Conservation (phyloP, 805 yeast species). For the Priceomyces castillae region DNA sequence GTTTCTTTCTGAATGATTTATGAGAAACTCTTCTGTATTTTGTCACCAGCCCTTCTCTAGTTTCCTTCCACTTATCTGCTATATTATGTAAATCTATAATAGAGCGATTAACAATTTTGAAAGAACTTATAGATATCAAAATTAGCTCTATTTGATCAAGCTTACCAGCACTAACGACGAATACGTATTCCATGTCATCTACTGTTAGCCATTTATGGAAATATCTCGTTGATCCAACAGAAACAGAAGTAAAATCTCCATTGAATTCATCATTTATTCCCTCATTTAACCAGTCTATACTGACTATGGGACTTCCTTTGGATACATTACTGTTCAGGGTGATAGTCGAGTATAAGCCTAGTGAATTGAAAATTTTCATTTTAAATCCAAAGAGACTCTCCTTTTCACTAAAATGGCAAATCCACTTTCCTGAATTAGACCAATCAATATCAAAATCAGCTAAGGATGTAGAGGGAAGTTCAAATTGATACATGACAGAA, state of each 20-base stretch:
- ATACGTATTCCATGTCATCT: constrained; percentile 8
- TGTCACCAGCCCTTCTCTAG: not conserved
- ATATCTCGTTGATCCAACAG: constrained; percentile 10
- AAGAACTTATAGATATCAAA: constrained; percentile 12
- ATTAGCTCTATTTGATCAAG: constrained; percentile 10
- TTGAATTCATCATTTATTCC: constrained; percentile 11
- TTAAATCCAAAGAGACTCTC: constrained; percentile 27
- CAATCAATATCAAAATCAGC: constrained; percentile 22
- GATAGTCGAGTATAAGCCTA: constrained; percentile 21
- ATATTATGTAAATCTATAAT: not conserved
- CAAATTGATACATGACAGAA: constrained; percentile 19
- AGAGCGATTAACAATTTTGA: constrained; percentile 10
- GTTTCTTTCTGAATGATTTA: not conserved
- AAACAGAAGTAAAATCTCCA: not conserved
- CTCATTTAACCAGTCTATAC: constrained; percentile 14
- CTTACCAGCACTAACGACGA: constrained; percentile 9
- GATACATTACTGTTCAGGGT: constrained; percentile 1
- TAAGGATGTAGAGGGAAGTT: constrained; percentile 17
- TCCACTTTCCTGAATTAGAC: constrained; percentile 37
- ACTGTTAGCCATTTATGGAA: constrained; percentile 7
- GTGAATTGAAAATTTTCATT: constrained; percentile 23
- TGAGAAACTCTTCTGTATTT: constrained; percentile 2
- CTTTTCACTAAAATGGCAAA: constrained; percentile 22
- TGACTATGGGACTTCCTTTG: constrained; percentile 13
- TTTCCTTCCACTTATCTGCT: constrained; percentile 1